Evolutionary conservation across 2,329 filamentous ascomycete species (phyloP), one percentile per base, ranked within the genome.

Genomic region (Plectosphaerella sp.): DNA sequence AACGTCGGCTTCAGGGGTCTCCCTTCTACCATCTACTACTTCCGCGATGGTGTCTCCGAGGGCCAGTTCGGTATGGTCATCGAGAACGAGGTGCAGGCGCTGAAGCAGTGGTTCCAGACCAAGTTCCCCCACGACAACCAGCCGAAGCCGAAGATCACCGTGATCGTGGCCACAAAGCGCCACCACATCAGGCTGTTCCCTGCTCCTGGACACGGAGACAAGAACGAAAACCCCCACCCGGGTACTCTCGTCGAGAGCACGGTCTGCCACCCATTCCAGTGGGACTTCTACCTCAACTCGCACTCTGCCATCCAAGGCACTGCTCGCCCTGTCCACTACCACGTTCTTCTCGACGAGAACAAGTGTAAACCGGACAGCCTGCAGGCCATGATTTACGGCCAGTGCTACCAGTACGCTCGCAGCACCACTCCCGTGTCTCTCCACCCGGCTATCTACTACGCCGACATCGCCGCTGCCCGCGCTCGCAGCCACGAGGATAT

Each of bases 121-220:
- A 60, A 66, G 3, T 65, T 67, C 4, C 65, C 62, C 2, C 43
- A 33, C 8, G 28, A 35, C 22, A 51, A 47, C 1, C 57, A 59
- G 1, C 58, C 83, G 1, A 49, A 58, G 2, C 73, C 88, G 3
- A 88, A 88, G 65, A 86, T 97, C 62, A 91, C 91, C 0, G 91
- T 96, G 11, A 83, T 96, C 41, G 81, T 97, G 45, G 92, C 89
- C 1, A 92, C 89, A 1, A 99, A 99, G 78, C 88, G 94, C 3
- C 94, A 99, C 60, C 93, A 97, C 62, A 85, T 96, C 50, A 88
- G 94, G 15, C 91, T 96, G 67, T 97, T 97, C 74, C 93, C 94
- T 0, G 78, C 82, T 47, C 68, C 73, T 0, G 70, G 67, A 16
- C 77, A 80, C 52, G 78, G 64, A 1, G 94, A 99, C 64, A 78